Base-by-base conservation (phyloP, 2,329 filamentous ascomycete species). In the Coniochaeta sp. region DNA sequence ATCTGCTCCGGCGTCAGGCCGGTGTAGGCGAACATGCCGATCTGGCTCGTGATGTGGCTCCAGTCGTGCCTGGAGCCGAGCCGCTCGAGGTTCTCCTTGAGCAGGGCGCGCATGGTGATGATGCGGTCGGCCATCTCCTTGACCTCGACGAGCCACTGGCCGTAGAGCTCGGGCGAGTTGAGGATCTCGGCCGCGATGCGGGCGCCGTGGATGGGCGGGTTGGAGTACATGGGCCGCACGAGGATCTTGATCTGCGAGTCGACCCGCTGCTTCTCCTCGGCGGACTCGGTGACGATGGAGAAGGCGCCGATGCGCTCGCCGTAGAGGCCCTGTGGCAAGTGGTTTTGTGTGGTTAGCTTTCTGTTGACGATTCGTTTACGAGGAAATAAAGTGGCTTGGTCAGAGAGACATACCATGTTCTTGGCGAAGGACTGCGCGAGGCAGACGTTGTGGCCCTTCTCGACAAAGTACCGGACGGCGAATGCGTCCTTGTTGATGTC, bases 11-110 rank as follows among this genome's bases (percentile, higher is more conserved):
- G 81, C 69, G 83, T 93, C 70, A 99, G 81, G 64, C 95, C 95
- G 58, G 95, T 99, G 84, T 96, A 99, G 69, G 95, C 93, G 73
- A 99, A 99, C 95, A 99, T 99, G 80, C 95, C 95, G 71, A 99
- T 99, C 85, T 96, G 91, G 78, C 84, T 93, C 68, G 95, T 98
- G 79, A 99, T 99, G 83, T 99, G 95, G 75, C 89, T 90, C 95
- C 95, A 99, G 82, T 98, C 91, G 78, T 96, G 91, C 84, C 92
- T 92, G 82, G 90, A 95, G 73, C 93, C 93, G 64, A 97, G 86
- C 77, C 90, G 88, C 85, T 97, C 91, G 60, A 99, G 87, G 81
- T 98, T 96, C 70, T 91, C 85, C 85, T 95, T 96, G 73, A 99
- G 87, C 60, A 96, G 86, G 63, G 90, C 88, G 69, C 95, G 91